Base-by-base conservation (phyloP, 768 basidiomycete genomes). In the Pulveroboletus sp. region DNA sequence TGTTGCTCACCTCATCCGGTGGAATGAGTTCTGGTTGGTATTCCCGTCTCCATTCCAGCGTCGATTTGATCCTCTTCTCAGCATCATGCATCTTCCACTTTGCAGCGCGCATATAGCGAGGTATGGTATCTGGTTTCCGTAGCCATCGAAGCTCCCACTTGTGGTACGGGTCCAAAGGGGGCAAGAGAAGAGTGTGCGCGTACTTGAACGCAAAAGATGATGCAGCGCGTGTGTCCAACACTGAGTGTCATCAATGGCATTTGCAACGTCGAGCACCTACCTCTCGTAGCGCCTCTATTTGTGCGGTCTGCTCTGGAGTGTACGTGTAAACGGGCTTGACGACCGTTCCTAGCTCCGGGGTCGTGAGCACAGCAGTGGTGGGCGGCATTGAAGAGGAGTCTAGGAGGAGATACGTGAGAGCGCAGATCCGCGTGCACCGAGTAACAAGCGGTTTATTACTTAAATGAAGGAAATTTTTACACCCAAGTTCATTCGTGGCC, bases 41-140 rank as follows among this genome's bases (percentile, higher is more conserved):
- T 47, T 91, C 87, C 38, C 91, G 72, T 50, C 91, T 75, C 92
- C 92, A 94, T 52, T 90, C 87, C 5, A 94, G 49, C 0, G 90
- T 92, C 1, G 75, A 79, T 62, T 84, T 82, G 51, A 93, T 82
- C 42, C 92, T 75, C 63, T 80, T 83, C 70, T 91, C 81, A 11
- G 79, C 90, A 43, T 94, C 86, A 21, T 77, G 75, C 29, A 84
- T 60, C 61, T 84, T 83, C 90, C 91, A 92, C 60, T 93, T 93
- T 3, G 87, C 78, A 0, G 91, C 89, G 25, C 91, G 82, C 77
- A 90, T 82, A 62, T 93, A 94, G 13, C 91, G 82, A 61, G 63
- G 71, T 55, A 62, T 67, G 55, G 77, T 90, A 67, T 82, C 89
- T 32, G 80, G 76, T 65, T 70, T 80, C 53, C 74, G 70, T 6